Evolutionary conservation across 2,329 filamentous ascomycete species (phyloP), one percentile per base, ranked within the genome.

Genomic region (Verticillium alfalfae): DNA sequence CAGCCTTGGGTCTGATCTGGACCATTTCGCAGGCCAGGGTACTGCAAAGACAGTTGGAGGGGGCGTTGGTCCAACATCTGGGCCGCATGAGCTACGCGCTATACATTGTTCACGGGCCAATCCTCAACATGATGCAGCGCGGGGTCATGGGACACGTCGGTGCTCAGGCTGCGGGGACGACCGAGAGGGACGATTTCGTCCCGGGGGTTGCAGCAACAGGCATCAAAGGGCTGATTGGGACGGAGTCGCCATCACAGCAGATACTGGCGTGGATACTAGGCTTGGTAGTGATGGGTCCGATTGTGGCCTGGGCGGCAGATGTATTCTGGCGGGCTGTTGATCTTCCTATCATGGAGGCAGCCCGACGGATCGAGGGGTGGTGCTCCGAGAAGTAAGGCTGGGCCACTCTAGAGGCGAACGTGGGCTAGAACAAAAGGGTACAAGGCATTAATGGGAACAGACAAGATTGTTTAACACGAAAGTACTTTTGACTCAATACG

Each of bases 71-170:
- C 67, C 86, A 87, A 68, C 87, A 87, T 64, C 77, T 89, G 2
- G 87, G 86, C 1, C 80, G 82, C 56, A 79, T 89, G 60, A 88
- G 85, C 0, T 90, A 83, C 68, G 78, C 83, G 1, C 74, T 90
- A 10, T 90, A 90, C 71, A 76, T 89, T 9, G 79, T 88, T 12
- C 87, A 90, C 66, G 87, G 87, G 0, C 86, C 86, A 0, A 71
- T 90, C 1, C 73, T 90, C 10, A 55, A 55, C 5, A 31, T 56
- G 58, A 10, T 56, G 6, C 58, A 60, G 31, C 31, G 37, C 15
- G 15, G n/a, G 15, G 37, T 60, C 26, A 55, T 60, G 16, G 58
- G 58, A n/a, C 52, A 15, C n/a, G 18, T 34, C 16, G 49, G 31
- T 9, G 41, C 34, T n/a, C 13, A 18, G 16, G 58, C 18, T n/a